A percentile compares a stretch with the other conserved stretches of the same genome.
phyloP scores from a whole-genome alignment of 495 filamentous ascomycete genomes.

The Podospora sp. region DNA sequence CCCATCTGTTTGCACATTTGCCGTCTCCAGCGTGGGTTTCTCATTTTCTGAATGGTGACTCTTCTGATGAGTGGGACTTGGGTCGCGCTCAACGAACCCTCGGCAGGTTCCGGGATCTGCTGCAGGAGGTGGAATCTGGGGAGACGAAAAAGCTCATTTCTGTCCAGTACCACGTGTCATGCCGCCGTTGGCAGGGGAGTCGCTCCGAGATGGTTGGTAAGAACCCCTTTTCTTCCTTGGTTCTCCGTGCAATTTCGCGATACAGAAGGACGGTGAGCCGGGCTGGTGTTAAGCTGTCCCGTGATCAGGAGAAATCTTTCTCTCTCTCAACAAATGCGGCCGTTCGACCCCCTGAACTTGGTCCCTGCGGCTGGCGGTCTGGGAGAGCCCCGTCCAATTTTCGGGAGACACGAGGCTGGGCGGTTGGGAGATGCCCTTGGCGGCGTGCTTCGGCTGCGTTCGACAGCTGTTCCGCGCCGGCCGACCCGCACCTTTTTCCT shows the following conservation, averaged over 20 bases:
- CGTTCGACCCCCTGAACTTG: background rate
- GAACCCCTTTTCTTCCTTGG: conserved; percentile 8
- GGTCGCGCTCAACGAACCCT: background rate
- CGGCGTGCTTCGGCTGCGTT: background rate
- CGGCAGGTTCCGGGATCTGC: background rate
- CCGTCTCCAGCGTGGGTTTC: background rate
- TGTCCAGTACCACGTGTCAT: conserved; percentile 38
- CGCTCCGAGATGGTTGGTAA: conserved; percentile 11
- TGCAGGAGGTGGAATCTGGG: conserved; percentile 5
- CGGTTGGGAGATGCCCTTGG: background rate
- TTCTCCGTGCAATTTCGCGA: conserved; percentile 6
- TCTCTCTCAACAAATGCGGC: background rate
- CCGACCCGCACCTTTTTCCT: conserved; percentile 1
- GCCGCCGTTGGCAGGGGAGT: conserved; percentile 31
- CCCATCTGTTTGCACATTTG: background rate
- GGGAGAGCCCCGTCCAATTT: background rate
- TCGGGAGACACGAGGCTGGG: background rate
- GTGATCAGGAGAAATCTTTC: conserved; percentile 20
- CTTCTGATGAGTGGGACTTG: background rate
- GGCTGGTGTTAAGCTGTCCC: background rate
- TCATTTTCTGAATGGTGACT: background rate
- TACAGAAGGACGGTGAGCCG: conserved; percentile 14
- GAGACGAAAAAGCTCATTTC: conserved; percentile 10
- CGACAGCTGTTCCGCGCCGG: background rate
- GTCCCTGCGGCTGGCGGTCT: background rate